phyloP scores from a whole-genome alignment of 768 basidiomycete genomes.

The Boletus reticulatus region DNA sequence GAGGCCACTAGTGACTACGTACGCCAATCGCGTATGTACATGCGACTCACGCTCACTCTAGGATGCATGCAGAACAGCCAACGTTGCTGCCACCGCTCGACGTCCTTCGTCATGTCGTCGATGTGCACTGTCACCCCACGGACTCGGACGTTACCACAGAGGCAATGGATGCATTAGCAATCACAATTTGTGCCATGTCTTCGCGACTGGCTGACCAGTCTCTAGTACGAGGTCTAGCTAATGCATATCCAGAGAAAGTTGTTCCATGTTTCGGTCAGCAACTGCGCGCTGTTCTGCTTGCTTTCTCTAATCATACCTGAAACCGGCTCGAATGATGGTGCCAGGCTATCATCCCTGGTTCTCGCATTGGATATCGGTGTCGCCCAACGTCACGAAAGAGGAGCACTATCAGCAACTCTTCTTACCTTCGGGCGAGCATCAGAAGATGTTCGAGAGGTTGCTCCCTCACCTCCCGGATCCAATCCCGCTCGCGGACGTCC shows the following conservation, averaged over 20 bases:
- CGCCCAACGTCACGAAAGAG: slow-evolving; percentile 47
- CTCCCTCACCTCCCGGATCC: slow-evolving; percentile 74
- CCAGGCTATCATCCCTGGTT: slow-evolving; percentile 97
- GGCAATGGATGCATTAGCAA: slow-evolving; percentile 53
- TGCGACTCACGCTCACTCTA: background rate
- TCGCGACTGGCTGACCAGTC: slow-evolving; percentile 63
- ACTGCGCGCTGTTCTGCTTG: slow-evolving; percentile 6
- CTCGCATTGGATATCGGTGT: slow-evolving; percentile 67
- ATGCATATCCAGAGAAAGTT: slow-evolving; percentile 58
- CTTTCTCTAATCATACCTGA: slow-evolving; percentile 8
- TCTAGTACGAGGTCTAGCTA: slow-evolving; percentile 66
- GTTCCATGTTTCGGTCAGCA: slow-evolving; percentile 86
- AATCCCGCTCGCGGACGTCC: slow-evolving; percentile 51
- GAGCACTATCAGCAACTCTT: slow-evolving; percentile 78
- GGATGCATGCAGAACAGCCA: background rate
- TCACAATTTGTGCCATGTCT: slow-evolving; percentile 85
- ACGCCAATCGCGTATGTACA: background rate
- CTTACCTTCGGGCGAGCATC: slow-evolving; percentile 36
- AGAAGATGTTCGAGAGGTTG: slow-evolving; percentile 51
- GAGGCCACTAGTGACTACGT: no score
- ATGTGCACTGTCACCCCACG: slow-evolving; percentile 93
- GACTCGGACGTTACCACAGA: slow-evolving; percentile 55
- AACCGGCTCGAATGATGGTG: slow-evolving; percentile 1
- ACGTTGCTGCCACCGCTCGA: slow-evolving; percentile 25
- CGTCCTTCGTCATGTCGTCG: slow-evolving; percentile 70